Conservation (phyloP, 805 yeast genomes). For the Barnettozyma vustinii region DNA sequence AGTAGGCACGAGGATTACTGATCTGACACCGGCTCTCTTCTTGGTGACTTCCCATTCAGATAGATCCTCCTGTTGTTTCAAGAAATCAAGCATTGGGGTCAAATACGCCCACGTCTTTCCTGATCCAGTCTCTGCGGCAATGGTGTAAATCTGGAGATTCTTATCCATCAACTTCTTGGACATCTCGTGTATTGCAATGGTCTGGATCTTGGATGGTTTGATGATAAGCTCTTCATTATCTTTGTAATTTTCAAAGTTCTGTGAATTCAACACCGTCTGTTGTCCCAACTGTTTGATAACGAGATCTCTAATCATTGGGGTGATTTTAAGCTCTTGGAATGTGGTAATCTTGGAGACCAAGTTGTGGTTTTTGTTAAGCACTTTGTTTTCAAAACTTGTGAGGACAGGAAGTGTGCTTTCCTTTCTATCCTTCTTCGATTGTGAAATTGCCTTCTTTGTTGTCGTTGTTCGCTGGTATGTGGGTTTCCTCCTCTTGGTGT, state of each 20-base stretch:
- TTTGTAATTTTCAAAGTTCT: slow-evolving; percentile 19
- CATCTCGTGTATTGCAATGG: slow-evolving; percentile 51
- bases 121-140: slow-evolving; percentile 96
- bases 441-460: not conserved
- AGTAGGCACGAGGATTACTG: slow-evolving; percentile 83
- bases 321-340: slow-evolving; percentile 62
- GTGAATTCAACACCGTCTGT: slow-evolving; percentile 35
- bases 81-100: slow-evolving; percentile 64
- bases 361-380: slow-evolving; percentile 31
- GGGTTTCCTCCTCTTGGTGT: not conserved
- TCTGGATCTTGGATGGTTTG: slow-evolving; percentile 77
- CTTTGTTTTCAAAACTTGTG: slow-evolving; percentile 24
- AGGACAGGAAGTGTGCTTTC: slow-evolving; percentile 18
- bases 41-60: slow-evolving; percentile 31
- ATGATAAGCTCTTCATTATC: slow-evolving; percentile 17
- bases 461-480: not conserved
- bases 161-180: slow-evolving; percentile 29
- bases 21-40: slow-evolving; percentile 46
- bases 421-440: not conserved
- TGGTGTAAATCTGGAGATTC: slow-evolving; percentile 55
- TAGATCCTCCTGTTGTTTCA: slow-evolving; percentile 44
- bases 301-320: slow-evolving; percentile 61
- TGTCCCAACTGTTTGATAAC: slow-evolving; percentile 47
- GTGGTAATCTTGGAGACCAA: slow-evolving; percentile 47
- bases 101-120: slow-evolving; percentile 94